Percentiles rank a stretch among this genome's conserved stretches.
phyloP scores from a whole-genome alignment of 805 yeast genomes.

The Wickerhamiella parazyma region DNA sequence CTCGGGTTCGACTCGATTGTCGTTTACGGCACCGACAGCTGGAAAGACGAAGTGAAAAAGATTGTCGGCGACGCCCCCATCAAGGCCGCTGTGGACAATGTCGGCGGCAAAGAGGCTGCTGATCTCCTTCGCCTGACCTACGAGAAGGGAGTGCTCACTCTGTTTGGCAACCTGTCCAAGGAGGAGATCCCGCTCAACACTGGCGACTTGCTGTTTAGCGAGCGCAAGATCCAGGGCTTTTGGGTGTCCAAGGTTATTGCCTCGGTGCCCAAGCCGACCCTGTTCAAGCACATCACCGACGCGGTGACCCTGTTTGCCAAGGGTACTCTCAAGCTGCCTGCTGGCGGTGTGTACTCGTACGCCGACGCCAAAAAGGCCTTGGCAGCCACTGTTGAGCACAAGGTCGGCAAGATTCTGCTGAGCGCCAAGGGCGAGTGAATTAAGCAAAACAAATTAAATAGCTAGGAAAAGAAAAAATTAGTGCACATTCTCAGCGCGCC shows the following conservation, averaged over 20 bases:
- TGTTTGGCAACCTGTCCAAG: slow-evolving; percentile 1
- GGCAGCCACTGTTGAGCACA: neutral
- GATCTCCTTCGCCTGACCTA: slow-evolving; percentile 1
- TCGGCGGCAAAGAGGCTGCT: slow-evolving; percentile 5
- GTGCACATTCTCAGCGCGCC: no score
- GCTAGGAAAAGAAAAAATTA: no score
- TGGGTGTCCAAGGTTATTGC: slow-evolving; percentile 1
- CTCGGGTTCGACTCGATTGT: slow-evolving; percentile 4
- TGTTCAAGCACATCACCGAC: neutral
- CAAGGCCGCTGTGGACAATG: slow-evolving; percentile 5
- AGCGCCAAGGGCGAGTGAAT: neutral
- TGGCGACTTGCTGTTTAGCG: slow-evolving; percentile 1
- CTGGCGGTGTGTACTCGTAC: slow-evolving; percentile 1
- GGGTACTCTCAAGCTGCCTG: slow-evolving; percentile 1
- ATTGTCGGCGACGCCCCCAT: slow-evolving; percentile 2
- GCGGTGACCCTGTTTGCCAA: neutral
- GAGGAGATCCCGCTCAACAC: neutral
- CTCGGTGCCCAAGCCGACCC: neutral
- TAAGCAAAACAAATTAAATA: neutral
- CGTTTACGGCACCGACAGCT: neutral
- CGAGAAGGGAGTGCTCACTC: slow-evolving; percentile 1
- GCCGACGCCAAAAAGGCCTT: slow-evolving; percentile 5
- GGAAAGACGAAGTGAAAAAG: slow-evolving; percentile 4
- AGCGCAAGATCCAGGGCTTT: slow-evolving; percentile 4
- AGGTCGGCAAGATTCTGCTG: slow-evolving; percentile 10